phyloP scores from a whole-genome alignment of 108 stramenopile genomes.

The Stephanodiscus minutulus region DNA sequence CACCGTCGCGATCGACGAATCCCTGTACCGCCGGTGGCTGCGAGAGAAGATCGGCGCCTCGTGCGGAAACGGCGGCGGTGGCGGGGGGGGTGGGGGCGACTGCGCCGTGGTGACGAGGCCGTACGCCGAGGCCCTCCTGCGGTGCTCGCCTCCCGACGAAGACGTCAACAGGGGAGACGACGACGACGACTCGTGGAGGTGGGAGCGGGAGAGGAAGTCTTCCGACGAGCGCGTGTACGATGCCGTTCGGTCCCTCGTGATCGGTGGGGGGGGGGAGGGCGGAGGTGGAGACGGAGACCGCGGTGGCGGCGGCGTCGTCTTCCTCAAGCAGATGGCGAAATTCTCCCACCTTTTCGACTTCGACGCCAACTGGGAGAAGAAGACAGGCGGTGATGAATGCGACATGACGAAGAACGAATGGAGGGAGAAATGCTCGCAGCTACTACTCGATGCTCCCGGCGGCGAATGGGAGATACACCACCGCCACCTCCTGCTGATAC shows the following conservation, averaged over 20 bases:
- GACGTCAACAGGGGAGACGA: no score
- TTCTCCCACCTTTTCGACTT: conserved; percentile 72
- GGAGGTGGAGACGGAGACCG: no score
- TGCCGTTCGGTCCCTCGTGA: conserved; percentile 45
- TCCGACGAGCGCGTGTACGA: conserved; percentile 62
- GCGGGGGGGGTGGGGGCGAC: conserved; percentile 11
- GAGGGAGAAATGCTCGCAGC: conserved; percentile 21
- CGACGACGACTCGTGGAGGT: conserved; percentile 14
- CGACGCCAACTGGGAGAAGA: conserved; percentile 52
- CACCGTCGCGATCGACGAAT: conserved; percentile 87
- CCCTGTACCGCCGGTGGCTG: conserved; percentile 86
- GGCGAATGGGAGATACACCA: conserved; percentile 49
- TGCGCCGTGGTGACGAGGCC: conserved; percentile 60
- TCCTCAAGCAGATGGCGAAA: conserved; percentile 95
- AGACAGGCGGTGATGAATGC: conserved; percentile 1
- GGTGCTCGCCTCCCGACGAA: conserved; percentile 46
- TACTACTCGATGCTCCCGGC: conserved; percentile 9
- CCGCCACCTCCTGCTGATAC: conserved; percentile 69
- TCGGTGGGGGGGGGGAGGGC: conserved; percentile 6
- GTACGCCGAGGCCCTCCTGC: conserved; percentile 66
- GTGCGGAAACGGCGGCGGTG: conserved; percentile 13
- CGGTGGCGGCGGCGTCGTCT: conserved; percentile 55
- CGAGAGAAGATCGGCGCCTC: conserved; percentile 29
- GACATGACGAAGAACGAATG: conserved; percentile 6
- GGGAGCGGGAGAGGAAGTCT: conserved; percentile 59